phyloP scores from a whole-genome alignment of 1,284 basidiomycete genomes.

The Ceratobasidium sp. region DNA sequence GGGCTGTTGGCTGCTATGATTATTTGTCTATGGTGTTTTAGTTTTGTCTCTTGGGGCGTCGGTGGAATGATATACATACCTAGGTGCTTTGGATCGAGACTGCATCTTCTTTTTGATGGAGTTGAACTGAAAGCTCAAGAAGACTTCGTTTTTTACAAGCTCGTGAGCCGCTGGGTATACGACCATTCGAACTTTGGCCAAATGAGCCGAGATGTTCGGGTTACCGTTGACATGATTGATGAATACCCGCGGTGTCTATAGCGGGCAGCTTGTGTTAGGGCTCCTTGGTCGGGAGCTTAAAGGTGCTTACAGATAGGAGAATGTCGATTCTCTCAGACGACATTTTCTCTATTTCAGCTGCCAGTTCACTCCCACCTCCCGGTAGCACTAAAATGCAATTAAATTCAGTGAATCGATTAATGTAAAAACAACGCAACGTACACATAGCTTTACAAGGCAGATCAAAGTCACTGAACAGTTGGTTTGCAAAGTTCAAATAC shows the following conservation, averaged over 20 bases:
- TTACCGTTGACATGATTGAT: constrained; percentile 37
- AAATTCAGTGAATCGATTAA: not conserved
- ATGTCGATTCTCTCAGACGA: constrained; percentile 29
- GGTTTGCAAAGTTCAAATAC: constrained; percentile 11
- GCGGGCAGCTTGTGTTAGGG: not conserved
- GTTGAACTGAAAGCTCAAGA: constrained; percentile 26
- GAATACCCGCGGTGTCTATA: constrained; percentile 31
- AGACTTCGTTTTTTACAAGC: constrained; percentile 12
- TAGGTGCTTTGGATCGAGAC: constrained; percentile 25
- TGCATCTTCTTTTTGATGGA: constrained; percentile 27
- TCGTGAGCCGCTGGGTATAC: constrained; percentile 28
- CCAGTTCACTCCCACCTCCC: constrained; percentile 21
- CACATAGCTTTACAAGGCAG: constrained; percentile 18
- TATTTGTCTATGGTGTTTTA: constrained; percentile 7
- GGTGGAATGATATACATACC: not conserved
- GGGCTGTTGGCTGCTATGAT: constrained; percentile 7
- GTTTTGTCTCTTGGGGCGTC: not conserved
- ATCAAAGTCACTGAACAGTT: constrained; percentile 5
- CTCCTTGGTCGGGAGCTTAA: not conserved
- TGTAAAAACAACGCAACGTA: not conserved
- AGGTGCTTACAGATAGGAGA: constrained; percentile 11
- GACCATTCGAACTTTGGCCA: constrained; percentile 2
- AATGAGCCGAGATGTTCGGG: constrained; percentile 1
- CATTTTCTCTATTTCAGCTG: constrained; percentile 22
- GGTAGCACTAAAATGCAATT: constrained; percentile 18